Base-by-base conservation (phyloP, 768 basidiomycete genomes). In the Suillus occidentalis region DNA sequence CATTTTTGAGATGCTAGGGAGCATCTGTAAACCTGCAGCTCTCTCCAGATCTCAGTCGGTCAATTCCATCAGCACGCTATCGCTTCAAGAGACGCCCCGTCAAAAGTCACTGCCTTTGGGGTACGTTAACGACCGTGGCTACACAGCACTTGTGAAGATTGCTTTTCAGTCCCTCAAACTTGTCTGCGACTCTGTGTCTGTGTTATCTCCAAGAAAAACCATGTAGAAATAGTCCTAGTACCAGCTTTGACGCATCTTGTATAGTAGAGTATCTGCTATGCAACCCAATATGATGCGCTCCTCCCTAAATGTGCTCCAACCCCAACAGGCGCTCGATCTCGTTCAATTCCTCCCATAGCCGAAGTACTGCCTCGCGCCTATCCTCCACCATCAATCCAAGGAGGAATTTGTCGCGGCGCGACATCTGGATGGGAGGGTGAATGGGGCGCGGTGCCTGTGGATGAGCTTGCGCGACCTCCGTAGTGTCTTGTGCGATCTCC, bases 111-210 rank as follows among this genome's bases (percentile, higher is more conserved):
- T 85, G 6, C 87, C 86, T 6, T 70, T 88, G 37, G 85, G 87
- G 0, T 82, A 83, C 68, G 78, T 85, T 5, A 84, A 77, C 60
- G 90, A 92, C 71, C 92, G 88, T 72, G 87, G 86, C 61, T 90
- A 91, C 66, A 84, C 84, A 1, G 81, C 85, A 0, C 83, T 97
- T 13, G 89, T 98, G 58, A 92, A 97, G 76, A 92, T 95, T 49
- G 95, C 94, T 0, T 99, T 97, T 78, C 94, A 96, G 66, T 96
- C 93, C 0, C 78, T 99, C 66, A 98, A 94, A 6, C 79, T 99
- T 10, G 94, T 98, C 25, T 98, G 95, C 76, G 97, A 99, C 73
- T 93, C 93, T 3, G 85, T 98, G 9, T 89, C 94, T 1, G 85
- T 87, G 2, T 84, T 99, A 20, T 89, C 91, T 0, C 85, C 89